These are phyloP conservation scores for Filobasidium wieringae DNA, from an alignment of 768 basidiomycete species.

Conservation along the genomic window DNA sequence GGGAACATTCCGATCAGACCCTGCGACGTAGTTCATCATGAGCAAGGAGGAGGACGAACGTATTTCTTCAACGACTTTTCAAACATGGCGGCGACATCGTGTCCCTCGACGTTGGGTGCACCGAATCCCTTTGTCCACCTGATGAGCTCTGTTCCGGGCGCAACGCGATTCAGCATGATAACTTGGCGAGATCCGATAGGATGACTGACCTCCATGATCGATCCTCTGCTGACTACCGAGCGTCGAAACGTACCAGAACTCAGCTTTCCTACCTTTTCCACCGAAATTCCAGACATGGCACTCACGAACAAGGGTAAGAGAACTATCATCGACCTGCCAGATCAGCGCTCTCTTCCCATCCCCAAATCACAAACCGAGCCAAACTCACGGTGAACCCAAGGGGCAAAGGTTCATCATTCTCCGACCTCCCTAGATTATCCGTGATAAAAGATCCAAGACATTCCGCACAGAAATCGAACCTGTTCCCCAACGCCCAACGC, in stretches of 20 bases:
- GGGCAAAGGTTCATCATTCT: constrained; percentile 50
- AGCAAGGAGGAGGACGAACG: constrained; percentile 43
- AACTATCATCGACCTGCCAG: constrained; percentile 45
- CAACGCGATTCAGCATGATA: too few relatives aligned
- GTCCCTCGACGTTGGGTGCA: constrained; percentile 76
- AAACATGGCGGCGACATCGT: constrained; percentile 90
- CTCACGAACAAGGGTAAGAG: constrained; percentile 87
- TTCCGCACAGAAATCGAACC: constrained; percentile 88
- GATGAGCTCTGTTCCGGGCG: constrained; percentile 63
- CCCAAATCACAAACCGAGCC: not conserved
- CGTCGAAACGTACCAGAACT: not conserved
- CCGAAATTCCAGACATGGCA: constrained; percentile 12
- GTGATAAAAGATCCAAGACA: constrained; percentile 80
- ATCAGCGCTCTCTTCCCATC: not conserved
- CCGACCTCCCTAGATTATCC: constrained; percentile 46
- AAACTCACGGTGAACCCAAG: constrained; percentile 84
- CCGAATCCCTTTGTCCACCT: constrained; percentile 99
- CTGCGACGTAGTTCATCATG: not conserved
- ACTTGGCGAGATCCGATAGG: constrained; percentile 18
- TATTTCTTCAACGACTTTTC: constrained; percentile 62
- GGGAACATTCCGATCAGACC: not conserved
- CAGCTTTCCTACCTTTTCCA: not conserved
- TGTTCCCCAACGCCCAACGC: constrained; percentile 3
- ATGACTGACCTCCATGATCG: constrained; percentile 57
- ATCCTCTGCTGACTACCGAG: constrained; percentile 69